Evolutionary conservation across 1,284 basidiomycete genomes (phyloP).

Genomic region (Ustilago trichophora): DNA sequence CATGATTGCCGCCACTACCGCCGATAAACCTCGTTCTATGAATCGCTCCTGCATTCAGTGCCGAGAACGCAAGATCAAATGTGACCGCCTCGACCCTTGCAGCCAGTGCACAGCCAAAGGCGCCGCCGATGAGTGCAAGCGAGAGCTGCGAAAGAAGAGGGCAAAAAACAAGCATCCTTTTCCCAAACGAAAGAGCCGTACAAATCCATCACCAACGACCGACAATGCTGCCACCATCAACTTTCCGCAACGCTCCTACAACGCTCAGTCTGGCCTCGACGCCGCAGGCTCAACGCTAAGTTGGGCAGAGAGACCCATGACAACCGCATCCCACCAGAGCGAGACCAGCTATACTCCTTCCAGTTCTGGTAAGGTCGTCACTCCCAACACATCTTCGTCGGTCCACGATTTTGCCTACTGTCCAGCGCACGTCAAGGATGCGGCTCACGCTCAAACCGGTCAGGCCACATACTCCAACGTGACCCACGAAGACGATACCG

Average conservation of each 20-base stretch:
- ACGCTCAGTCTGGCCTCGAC: neutral
- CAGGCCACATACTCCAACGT: neutral
- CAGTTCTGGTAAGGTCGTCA: conserved; percentile 15
- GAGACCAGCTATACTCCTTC: conserved; percentile 13
- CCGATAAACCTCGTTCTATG: conserved; percentile 15
- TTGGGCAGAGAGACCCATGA: conserved; percentile 19
- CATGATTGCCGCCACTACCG: no score
- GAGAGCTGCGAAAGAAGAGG: conserved; percentile 41
- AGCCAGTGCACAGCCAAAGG: conserved; percentile 31
- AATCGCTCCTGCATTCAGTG: conserved; percentile 46
- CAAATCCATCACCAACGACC: neutral
- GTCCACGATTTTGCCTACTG: conserved; percentile 4
- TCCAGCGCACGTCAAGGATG: neutral
- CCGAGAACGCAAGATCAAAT: conserved; percentile 44
- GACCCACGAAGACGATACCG: neutral
- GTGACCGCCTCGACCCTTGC: conserved; percentile 40
- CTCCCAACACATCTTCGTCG: conserved; percentile 29
- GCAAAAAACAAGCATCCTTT: conserved; percentile 42
- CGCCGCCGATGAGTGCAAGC: conserved; percentile 22
- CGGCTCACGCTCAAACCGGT: no score
- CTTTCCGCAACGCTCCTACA: neutral
- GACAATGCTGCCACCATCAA: neutral
- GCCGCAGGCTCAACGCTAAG: neutral
- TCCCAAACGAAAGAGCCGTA: conserved; percentile 28
- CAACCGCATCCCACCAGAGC: conserved; percentile 19